Evolutionary conservation across 1,284 basidiomycete species (phyloP), one percentile per base, ranked within the genome.

Genomic region (Peniophora sp.): DNA sequence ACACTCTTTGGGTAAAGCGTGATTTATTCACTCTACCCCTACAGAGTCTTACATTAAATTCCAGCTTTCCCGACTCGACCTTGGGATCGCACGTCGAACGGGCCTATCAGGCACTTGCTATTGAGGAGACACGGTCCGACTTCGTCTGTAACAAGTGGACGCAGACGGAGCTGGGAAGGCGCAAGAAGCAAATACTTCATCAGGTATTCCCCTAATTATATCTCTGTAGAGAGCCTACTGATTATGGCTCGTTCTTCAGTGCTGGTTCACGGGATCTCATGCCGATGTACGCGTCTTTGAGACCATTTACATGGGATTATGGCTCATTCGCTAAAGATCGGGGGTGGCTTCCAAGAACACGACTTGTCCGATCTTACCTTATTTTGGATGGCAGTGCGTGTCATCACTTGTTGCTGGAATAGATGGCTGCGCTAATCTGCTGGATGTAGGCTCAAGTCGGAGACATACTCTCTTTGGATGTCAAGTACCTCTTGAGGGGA

Each of bases 131-230:
- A 24, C 69, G 84, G 50, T 69, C 65, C 23, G 83, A 87, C 60
- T 87, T 87, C 60, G 84, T 85, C 61, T 81, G 79, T 57, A 75
- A 77, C 45, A 83, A 79, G 58, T 84, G 83, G 51, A 68, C 76
- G 45, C 82, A 85, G 59, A 78, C 77, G 0, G 65, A 68, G n/a
- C 65, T 56, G 22, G 84, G 80, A 2, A 67, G 65, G 48, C 61
- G 58, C 44, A 83, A 80, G 58, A 70, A 71, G 5, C 85, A 87
- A 58, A 56, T 74, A n/a, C 61, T 87, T 55, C 78, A 75, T 53
- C 84, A 85, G 69, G 82, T 78, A 51, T 59, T 69, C 41, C 10
- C 17, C 9, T 9, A 10, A 9, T 9, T 20, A 8, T 17, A 16
- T n/a, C 16, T 16, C 8, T n/a, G 38, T 32, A 16, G 41, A 43